phyloP scores from a whole-genome alignment of 163 green algal species.

The Chlorella variabilis region DNA sequence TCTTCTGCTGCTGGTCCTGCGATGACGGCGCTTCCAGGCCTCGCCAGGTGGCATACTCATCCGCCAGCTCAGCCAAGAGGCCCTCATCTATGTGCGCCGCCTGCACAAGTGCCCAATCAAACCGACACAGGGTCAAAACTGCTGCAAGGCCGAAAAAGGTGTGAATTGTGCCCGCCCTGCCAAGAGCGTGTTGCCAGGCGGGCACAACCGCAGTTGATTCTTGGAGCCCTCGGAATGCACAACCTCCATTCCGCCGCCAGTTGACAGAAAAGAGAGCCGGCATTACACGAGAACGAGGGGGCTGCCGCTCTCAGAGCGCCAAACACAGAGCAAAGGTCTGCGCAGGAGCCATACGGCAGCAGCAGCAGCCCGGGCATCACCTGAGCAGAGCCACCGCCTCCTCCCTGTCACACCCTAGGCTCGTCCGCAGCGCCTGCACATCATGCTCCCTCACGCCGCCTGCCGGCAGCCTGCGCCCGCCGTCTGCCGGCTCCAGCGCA shows the following conservation, averaged over 20 bases:
- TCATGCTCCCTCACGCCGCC: conserved; percentile 4
- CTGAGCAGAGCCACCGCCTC: conserved; percentile 23
- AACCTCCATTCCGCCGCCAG: background rate
- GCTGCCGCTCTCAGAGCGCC: too few species aligned
- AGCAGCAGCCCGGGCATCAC: background rate
- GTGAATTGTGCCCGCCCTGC: too few species aligned
- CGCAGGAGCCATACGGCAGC: too few species aligned
- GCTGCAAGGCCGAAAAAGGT: too few species aligned
- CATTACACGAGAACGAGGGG: too few species aligned
- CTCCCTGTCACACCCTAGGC: conserved; percentile 25
- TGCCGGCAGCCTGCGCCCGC: background rate
- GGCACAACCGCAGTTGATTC: too few species aligned
- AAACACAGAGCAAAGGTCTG: too few species aligned
- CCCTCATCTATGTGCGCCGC: background rate
- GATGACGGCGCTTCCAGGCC: conserved; percentile 3
- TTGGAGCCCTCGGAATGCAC: background rate
- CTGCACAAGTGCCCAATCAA: background rate
- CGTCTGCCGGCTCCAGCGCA: background rate
- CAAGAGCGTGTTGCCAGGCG: background rate
- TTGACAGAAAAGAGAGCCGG: too few species aligned
- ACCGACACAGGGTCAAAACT: too few species aligned
- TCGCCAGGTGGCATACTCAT: conserved; percentile 12
- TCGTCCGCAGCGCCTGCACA: conserved; percentile 31
- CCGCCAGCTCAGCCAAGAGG: background rate
- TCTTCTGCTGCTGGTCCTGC: background rate